These are phyloP conservation scores for Juglanconis juglandina DNA, from an alignment of 2,329 filamentous ascomycete species.

Conservation along the genomic window DNA sequence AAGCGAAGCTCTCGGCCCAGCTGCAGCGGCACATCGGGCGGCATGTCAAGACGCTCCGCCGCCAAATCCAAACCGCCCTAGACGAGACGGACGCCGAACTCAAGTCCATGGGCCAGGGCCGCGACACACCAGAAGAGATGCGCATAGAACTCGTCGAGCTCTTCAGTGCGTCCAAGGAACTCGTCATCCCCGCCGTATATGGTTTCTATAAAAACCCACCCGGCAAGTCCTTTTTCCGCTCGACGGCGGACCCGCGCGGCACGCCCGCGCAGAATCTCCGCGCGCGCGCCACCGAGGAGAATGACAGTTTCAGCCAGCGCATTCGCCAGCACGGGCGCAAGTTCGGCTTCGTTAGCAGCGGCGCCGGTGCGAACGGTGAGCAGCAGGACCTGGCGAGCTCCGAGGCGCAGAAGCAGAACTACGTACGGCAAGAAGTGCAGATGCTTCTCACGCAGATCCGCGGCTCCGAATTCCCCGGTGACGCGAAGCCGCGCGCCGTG, in stretches of 20 bases:
- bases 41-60: slow-evolving; percentile 47
- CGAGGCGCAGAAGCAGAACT: slow-evolving; percentile 41
- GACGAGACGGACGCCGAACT: slow-evolving; percentile 48
- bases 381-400: slow-evolving; percentile 24
- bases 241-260: slow-evolving; percentile 46
- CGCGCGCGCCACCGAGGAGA: slow-evolving; percentile 49
- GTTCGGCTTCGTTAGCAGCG: slow-evolving; percentile 37
- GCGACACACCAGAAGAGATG: slow-evolving; percentile 52
- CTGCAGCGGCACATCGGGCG: slow-evolving; percentile 50
- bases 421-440: slow-evolving; percentile 46
- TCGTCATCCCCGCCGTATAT: slow-evolving; percentile 51
- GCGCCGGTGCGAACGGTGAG: slow-evolving; percentile 17
- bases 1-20: slow-evolving; percentile 47
- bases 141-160: slow-evolving; percentile 51
- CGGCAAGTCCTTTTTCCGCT: slow-evolving; percentile 48
- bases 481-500: slow-evolving; percentile 50
- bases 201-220: slow-evolving; percentile 55
- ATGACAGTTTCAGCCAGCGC: slow-evolving; percentile 45
- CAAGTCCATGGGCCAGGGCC: slow-evolving; percentile 47
- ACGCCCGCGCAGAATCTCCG: slow-evolving; percentile 50
- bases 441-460: slow-evolving; percentile 47
- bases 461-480: slow-evolving; percentile 50
- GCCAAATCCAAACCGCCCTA: slow-evolving; percentile 48
- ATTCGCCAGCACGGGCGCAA: slow-evolving; percentile 49
- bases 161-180: slow-evolving; percentile 49